Conservation (phyloP, 257 asterid species). For the Solanum commersonii region DNA sequence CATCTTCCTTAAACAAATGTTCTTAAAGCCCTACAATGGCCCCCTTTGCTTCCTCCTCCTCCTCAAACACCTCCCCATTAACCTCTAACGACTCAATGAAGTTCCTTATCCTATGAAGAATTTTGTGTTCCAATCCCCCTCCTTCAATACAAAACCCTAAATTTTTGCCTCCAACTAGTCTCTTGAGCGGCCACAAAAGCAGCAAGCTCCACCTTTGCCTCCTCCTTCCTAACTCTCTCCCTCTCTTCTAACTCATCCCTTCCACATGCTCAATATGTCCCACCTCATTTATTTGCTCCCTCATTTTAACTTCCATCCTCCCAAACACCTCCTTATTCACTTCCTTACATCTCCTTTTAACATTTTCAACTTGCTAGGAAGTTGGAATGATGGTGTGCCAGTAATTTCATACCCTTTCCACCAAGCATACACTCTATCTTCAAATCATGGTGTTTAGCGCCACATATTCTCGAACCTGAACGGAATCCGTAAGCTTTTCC, state of each 20-base stretch:
- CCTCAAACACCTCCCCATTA: neutral
- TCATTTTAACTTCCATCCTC: neutral
- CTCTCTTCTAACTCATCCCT: neutral
- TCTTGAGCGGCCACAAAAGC: neutral
- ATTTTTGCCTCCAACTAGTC: neutral
- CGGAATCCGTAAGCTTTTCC: neutral
- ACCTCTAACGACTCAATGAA: neutral
- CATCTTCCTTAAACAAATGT: neutral
- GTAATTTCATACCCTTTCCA: neutral
- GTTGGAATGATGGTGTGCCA: neutral
- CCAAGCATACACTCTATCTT: neutral
- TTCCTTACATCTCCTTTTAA: neutral
- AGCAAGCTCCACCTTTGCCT: neutral
- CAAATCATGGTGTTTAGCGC: neutral
- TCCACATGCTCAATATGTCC: neutral
- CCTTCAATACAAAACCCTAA: neutral
- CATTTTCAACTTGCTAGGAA: neutral
- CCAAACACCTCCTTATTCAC: neutral
- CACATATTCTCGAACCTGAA: neutral
- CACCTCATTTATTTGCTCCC: neutral
- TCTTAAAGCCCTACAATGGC: neutral
- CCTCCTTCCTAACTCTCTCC: neutral
- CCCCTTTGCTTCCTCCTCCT: neutral
- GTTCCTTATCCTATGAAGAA: neutral
- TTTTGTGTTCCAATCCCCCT: neutral